A percentile compares a stretch with the other conserved stretches of the same genome.
These are phyloP conservation scores for Flueggea neowawraea DNA, from an alignment of 441 rosid species.

Conservation along the genomic window DNA sequence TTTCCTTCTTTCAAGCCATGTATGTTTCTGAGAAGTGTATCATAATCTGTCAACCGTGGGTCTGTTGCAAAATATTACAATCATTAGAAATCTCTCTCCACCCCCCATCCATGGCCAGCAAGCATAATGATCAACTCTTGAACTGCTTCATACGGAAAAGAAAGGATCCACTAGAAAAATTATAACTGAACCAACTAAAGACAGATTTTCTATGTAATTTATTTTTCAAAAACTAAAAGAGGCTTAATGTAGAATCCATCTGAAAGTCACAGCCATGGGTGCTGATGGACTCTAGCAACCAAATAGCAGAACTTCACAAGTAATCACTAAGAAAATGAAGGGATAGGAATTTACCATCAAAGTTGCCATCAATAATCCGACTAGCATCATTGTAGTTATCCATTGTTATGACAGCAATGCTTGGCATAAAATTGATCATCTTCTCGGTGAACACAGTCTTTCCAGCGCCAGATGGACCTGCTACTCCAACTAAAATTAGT, in stretches of 20 bases:
- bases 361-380: conserved; percentile 93
- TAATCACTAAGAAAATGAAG: conserved; percentile 3
- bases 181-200: no score
- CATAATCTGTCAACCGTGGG: conserved; percentile 95
- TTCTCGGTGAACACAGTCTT: conserved; percentile 95
- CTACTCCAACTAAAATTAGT: conserved; percentile 80
- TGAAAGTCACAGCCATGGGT: no score
- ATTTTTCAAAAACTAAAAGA: no score
- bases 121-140: no score
- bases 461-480: conserved; percentile 99
- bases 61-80: conserved; percentile 48
- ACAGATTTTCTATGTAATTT: no score
- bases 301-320: no score
- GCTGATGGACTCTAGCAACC: no score
- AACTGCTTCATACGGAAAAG: no score
- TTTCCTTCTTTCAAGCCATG: conserved; percentile 81
- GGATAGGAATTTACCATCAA: conserved; percentile 64
- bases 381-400: conserved; percentile 92
- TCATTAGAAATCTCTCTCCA: no score
- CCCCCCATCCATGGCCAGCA: no score
- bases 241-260: no score
- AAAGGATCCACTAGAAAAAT: no score
- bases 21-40: conserved; percentile 75
- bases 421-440: conserved; percentile 86
- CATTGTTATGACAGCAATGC: conserved; percentile 87